A percentile compares a stretch with the other conserved stretches of the same genome.
Evolutionary conservation across 2,329 filamentous ascomycete genomes (phyloP).

Genomic region (Leptosphaerulina australis): DNA sequence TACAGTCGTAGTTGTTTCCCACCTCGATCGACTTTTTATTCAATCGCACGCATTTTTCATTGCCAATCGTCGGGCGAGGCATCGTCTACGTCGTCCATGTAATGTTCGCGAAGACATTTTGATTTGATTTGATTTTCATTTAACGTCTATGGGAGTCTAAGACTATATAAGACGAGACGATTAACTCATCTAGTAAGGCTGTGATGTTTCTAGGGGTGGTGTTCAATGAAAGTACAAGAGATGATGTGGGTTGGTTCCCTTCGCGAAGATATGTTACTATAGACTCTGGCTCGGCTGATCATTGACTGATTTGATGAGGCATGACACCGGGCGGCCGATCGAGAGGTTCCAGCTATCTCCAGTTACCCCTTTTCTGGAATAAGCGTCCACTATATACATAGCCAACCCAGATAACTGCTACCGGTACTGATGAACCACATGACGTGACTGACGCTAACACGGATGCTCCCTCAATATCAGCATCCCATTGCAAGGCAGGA

Average conservation of each 20-base stretch:
- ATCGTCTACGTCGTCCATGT: constrained; percentile 75
- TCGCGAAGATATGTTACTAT: too few relatives aligned
- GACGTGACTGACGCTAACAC: neutral
- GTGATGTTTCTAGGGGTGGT: too few relatives aligned
- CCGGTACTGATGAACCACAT: neutral
- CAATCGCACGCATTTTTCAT: constrained; percentile 71
- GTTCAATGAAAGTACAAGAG: too few relatives aligned
- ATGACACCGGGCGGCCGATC: constrained; percentile 11
- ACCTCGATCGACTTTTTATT: constrained; percentile 76
- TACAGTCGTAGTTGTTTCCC: constrained; percentile 78
- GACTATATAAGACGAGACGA: too few relatives aligned
- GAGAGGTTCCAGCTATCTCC: constrained; percentile 27
- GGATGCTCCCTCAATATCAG: neutral
- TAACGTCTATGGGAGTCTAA: too few relatives aligned
- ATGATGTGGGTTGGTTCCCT: too few relatives aligned
- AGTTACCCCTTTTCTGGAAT: constrained; percentile 35
- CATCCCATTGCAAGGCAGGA: constrained; percentile 15
- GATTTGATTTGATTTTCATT: too few relatives aligned
- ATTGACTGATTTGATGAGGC: too few relatives aligned
- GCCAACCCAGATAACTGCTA: neutral
- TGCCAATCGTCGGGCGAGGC: constrained; percentile 72
- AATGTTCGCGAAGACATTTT: constrained; percentile 57
- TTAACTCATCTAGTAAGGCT: too few relatives aligned
- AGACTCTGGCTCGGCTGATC: constrained; percentile 51
- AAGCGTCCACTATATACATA: constrained; percentile 6